Conservation (phyloP, 1,284 basidiomycete species). For the Cryptococcus sp. region DNA sequence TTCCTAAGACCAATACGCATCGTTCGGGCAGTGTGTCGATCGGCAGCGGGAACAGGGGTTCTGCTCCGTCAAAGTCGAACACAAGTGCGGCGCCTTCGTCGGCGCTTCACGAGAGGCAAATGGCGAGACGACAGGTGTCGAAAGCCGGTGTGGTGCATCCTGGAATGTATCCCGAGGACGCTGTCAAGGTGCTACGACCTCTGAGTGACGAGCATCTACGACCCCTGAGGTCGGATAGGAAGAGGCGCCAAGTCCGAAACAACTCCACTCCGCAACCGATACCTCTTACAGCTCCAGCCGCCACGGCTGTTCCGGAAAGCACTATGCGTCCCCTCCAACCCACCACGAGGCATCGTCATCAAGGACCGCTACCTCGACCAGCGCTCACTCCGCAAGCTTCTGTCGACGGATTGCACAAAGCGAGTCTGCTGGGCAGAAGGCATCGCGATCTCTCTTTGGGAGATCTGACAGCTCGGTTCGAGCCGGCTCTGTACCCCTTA, state of each 20-base stretch:
- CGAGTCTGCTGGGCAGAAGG: slow-evolving; percentile 7
- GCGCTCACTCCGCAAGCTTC: slow-evolving; percentile 24
- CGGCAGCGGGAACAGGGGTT: neutral
- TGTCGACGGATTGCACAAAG: slow-evolving; percentile 11
- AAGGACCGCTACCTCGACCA: slow-evolving; percentile 28
- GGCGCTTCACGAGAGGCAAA: slow-evolving; percentile 1
- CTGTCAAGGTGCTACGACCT: neutral
- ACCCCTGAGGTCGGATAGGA: neutral
- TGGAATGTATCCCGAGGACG: too few relatives aligned
- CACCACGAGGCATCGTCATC: slow-evolving; percentile 20
- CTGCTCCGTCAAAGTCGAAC: neutral
- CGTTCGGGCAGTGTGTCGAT: slow-evolving; percentile 7
- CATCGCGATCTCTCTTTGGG: slow-evolving; percentile 17
- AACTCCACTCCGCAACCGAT: neutral
- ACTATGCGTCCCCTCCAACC: neutral
- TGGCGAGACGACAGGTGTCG: slow-evolving; percentile 1
- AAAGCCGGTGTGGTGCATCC: neutral
- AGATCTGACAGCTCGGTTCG: slow-evolving; percentile 29
- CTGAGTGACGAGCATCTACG: neutral
- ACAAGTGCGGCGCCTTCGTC: slow-evolving; percentile 3
- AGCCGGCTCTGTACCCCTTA: slow-evolving; percentile 32
- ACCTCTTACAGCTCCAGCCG: neutral
- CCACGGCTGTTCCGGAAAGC: neutral
- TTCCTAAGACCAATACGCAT: slow-evolving; percentile 8
- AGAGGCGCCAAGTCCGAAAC: neutral